These are phyloP conservation scores for Rhizopogon vesiculosus DNA, from an alignment of 768 basidiomycete genomes.

Conservation along the genomic window DNA sequence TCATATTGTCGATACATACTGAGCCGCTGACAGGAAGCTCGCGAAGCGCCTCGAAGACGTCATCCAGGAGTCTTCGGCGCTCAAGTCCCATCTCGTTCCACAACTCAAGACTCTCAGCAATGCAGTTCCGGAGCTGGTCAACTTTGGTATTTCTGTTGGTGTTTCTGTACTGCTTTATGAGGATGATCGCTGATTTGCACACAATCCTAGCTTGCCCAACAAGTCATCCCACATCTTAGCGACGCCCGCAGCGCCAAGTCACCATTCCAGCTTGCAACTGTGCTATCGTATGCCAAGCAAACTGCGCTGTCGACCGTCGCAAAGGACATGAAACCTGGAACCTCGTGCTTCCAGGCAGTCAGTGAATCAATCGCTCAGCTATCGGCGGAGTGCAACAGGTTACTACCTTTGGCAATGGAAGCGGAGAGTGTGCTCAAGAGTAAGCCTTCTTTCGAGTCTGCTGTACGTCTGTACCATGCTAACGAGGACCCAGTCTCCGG, in stretches of 20 bases:
- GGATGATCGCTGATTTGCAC: not conserved
- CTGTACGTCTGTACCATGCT: not conserved
- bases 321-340: constrained; percentile 60
- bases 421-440: constrained; percentile 75
- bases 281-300: constrained; percentile 69
- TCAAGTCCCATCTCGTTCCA: constrained; percentile 65
- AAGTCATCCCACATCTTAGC: constrained; percentile 79
- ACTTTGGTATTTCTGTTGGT: constrained; percentile 85
- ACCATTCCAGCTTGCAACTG: constrained; percentile 67
- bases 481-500: constrained; percentile 51
- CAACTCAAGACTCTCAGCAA: constrained; percentile 73
- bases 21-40: constrained; percentile 61
- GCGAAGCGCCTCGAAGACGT: constrained; percentile 83
- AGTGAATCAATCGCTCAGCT: constrained; percentile 64
- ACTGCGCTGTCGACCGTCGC: constrained; percentile 68
- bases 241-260: constrained; percentile 77
- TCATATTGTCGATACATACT: not conserved
- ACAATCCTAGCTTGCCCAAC: constrained; percentile 73
- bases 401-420: constrained; percentile 72
- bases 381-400: constrained; percentile 61
- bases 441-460: constrained; percentile 30
- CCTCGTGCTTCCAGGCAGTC: constrained; percentile 75
- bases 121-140: constrained; percentile 74
- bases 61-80: constrained; percentile 61
- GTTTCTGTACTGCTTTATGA: not conserved